Base-by-base conservation (phyloP, 2,329 filamentous ascomycete species). In the Cylindrodendrum hubeiense region DNA sequence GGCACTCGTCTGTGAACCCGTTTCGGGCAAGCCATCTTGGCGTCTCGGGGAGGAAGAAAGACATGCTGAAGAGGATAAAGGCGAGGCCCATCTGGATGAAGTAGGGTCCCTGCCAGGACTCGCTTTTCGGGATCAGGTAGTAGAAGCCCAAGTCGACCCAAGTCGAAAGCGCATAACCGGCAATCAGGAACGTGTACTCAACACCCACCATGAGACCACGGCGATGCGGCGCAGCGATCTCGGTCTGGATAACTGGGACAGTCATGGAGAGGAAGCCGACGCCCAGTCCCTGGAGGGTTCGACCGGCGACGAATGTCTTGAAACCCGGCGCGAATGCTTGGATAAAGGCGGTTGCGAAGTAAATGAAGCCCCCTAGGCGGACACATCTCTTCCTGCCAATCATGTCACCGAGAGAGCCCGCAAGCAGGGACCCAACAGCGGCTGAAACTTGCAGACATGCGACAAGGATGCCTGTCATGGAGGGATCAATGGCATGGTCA, bases 1-100 rank as follows among this genome's bases (percentile, higher is more conserved):
- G 71, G 55, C 74, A 74, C 63, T 82, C 79, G 19, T 67, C 22
- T 5, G 39, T 56, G 41, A 68, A 68, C 5, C 46, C 79, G 58
- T 81, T 81, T 52, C 76, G 77, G 12, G 79, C 80, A 5, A 83
- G 71, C 79, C 81, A 82, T 43, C 79, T 75, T 19, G 79, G 79
- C 0, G 79, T 80, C 51, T 81, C 78, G 3, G 79, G 79, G 17
- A 68, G 65, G 52, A 67, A 53, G 28, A 68, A 66, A 12, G 67
- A 69, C 61, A 65, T 66, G 30, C 50, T 8, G 17, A 68, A 53
- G 15, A 68, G 59, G 22, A 68, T 44, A 30, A 60, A 62, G 10
- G 68, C 39, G 24, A 67, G 37, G 3, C 47, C 61, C 47, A 67
- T 63, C 47, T 69, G 65, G 46, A 69, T 66, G 50, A 67, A 60